Evolutionary conservation across 139 green algal species (phyloP), one percentile per base, ranked within the genome.

Genomic region (Raphidocelis subcapitata): DNA sequence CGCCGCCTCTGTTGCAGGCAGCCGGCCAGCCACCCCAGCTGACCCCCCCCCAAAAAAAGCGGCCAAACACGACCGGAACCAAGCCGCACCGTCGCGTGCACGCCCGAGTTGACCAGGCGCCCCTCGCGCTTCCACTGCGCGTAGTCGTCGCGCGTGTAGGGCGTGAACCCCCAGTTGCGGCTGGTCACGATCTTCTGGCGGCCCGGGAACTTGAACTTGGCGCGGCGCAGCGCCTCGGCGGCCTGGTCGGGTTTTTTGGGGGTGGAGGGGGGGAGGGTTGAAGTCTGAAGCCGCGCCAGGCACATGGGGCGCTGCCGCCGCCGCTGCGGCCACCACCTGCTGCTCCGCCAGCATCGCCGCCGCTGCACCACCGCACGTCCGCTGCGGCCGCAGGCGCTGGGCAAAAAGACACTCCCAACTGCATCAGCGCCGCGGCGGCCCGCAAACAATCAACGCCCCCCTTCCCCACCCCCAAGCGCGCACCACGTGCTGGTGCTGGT

Each of bases 151-250:
- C 91, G 86, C 21, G 65, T 35, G 80, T 90, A 97, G 67, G 85
- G 83, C 60, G 96, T 99, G 90, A 99, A 99, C 74, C 96, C 96
- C 95, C 96, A 99, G 87, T 99, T 98, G 36, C 89, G 77, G 81
- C 78, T 91, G 31, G 80, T 76, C 67, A 99, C 92, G 67, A 99
- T 95, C 89, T 99, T 99, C 88, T 99, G 96, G 62, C 96, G 92
- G 12, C 96, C 96, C 26, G 96, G 85, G 86, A 99, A 99, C 93
- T 99, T 99, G 94, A 99, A 99, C 92, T 99, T 99, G 73, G 96
- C 96, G 73, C 96, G 95, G 64, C 96, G 90, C 69, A 99, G 88
- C 5, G 95, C 94, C 88, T 99, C 96, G 47, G 87, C 67, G 5
- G 96, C 96, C 86, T 93, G 79, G 44, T 69, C 18, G n/a, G 60